phyloP scores from a whole-genome alignment of 176 grass and related monocot species.

The Typha latifolia region DNA sequence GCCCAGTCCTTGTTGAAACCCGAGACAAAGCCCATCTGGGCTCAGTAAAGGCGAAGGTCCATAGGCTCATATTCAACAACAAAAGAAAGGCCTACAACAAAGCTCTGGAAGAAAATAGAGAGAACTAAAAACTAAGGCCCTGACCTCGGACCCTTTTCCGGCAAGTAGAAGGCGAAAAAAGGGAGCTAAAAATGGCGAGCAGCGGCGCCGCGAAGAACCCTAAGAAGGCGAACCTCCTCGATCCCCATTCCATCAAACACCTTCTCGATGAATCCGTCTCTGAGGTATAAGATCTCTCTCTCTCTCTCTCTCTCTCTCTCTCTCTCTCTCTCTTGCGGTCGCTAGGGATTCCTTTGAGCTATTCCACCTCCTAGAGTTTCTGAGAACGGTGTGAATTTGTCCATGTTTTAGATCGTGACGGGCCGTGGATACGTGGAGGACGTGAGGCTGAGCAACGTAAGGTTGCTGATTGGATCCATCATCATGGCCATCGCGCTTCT shows the following conservation, averaged over 20 bases:
- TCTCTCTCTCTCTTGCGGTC: neutral
- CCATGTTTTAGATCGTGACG: conserved; percentile 57
- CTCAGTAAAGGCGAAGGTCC: too few relatives aligned
- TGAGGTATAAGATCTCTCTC: conserved; percentile 27
- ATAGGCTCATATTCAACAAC: too few relatives aligned
- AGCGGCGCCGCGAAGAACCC: conserved; percentile 20
- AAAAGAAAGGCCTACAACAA: too few relatives aligned
- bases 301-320: neutral
- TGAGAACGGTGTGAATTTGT: neutral
- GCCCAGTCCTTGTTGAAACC: too few relatives aligned
- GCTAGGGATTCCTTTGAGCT: conserved; percentile 1
- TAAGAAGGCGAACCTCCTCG: conserved; percentile 68
- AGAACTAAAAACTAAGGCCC: too few relatives aligned
- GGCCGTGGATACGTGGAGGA: conserved; percentile 75
- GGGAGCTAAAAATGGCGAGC: conserved; percentile 24
- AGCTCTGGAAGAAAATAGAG: too few relatives aligned
- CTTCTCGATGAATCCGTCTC: conserved; percentile 70
- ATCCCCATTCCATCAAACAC: conserved; percentile 75
- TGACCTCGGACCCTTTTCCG: neutral
- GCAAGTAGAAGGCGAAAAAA: neutral
- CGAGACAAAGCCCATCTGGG: too few relatives aligned
- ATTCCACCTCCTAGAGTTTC: neutral
- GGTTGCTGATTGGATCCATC: conserved; percentile 57
- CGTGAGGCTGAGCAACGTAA: conserved; percentile 76
- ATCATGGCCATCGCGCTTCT: conserved; percentile 81